Evolutionary conservation across 2,329 filamentous ascomycete genomes (phyloP).

Genomic region (Harringtonia aguacate): DNA sequence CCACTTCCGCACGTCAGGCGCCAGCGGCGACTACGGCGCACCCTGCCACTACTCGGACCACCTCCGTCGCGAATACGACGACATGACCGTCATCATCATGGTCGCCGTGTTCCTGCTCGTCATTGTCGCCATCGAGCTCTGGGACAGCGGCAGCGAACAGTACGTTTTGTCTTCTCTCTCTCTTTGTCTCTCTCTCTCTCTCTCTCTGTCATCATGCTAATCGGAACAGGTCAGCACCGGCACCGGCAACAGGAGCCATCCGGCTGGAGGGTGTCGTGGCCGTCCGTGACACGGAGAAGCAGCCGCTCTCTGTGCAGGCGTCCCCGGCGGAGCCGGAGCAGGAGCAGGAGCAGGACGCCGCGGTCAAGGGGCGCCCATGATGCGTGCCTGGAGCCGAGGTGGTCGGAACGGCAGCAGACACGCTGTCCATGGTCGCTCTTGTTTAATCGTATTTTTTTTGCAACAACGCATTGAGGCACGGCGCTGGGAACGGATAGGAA

Average conservation of each 20-base stretch:
- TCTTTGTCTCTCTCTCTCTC: not conserved
- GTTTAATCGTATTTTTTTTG: no score
- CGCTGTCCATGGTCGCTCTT: no score
- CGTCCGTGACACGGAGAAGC: not conserved
- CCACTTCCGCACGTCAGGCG: not conserved
- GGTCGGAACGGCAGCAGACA: no score
- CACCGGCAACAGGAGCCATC: constrained; percentile 9
- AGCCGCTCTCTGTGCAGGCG: constrained; percentile 8
- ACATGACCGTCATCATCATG: constrained; percentile 20
- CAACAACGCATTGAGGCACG: no score
- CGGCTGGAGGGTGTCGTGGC: constrained; percentile 7
- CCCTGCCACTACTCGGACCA: constrained; percentile 13
- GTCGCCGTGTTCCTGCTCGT: constrained; percentile 18
- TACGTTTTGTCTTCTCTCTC: constrained; percentile 8
- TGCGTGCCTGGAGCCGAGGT: no score
- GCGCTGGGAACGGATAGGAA: no score
- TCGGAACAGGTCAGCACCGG: not conserved
- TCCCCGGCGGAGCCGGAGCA: constrained; percentile 1
- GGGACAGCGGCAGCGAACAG: constrained; percentile 12
- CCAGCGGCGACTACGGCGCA: not conserved
- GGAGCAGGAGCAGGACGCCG: no score
- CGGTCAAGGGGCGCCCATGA: no score
- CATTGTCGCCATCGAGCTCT: constrained; percentile 19
- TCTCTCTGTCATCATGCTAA: not conserved
- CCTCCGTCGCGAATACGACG: constrained; percentile 15